A percentile compares a stretch with the other conserved stretches of the same genome.
These are phyloP conservation scores for Yarrowia divulgata DNA, from an alignment of 805 yeast genomes.

Conservation along the genomic window DNA sequence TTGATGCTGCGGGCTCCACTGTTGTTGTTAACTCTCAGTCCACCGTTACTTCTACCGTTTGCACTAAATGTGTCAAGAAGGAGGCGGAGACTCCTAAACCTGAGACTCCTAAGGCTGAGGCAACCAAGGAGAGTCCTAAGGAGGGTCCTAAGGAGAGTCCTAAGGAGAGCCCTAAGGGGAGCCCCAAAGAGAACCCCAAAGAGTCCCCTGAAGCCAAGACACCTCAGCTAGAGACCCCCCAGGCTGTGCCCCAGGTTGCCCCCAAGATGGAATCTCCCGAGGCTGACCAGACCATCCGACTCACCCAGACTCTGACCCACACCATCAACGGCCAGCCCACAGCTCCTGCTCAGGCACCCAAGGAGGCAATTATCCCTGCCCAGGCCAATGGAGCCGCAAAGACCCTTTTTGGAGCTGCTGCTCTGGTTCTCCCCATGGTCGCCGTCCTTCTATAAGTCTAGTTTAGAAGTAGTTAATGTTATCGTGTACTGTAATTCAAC, in stretches of 20 bases:
- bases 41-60: constrained; percentile 8
- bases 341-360: constrained; percentile 6
- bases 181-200: not conserved
- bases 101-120: too few relatives aligned
- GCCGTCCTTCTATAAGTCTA: constrained; percentile 2
- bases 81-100: not conserved
- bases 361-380: not conserved
- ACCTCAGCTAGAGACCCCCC: too few relatives aligned
- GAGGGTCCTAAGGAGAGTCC: not conserved
- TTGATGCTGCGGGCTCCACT: not conserved
- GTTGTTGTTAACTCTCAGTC: not conserved
- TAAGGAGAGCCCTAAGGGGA: too few relatives aligned
- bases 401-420: constrained; percentile 4
- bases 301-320: constrained; percentile 30
- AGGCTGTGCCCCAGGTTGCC: too few relatives aligned
- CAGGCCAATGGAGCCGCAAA: constrained; percentile 21
- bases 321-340: not conserved
- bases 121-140: not conserved
- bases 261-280: not conserved
- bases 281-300: not conserved
- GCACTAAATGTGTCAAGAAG: constrained; percentile 9
- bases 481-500: too few relatives aligned
- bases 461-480: too few relatives aligned
- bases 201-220: too few relatives aligned
- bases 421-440: constrained; percentile 11